A percentile compares a stretch with the other conserved stretches of the same genome.
Conservation (phyloP, 192 early-diverging fungal genomes). For the Coemansia umbellata region DNA sequence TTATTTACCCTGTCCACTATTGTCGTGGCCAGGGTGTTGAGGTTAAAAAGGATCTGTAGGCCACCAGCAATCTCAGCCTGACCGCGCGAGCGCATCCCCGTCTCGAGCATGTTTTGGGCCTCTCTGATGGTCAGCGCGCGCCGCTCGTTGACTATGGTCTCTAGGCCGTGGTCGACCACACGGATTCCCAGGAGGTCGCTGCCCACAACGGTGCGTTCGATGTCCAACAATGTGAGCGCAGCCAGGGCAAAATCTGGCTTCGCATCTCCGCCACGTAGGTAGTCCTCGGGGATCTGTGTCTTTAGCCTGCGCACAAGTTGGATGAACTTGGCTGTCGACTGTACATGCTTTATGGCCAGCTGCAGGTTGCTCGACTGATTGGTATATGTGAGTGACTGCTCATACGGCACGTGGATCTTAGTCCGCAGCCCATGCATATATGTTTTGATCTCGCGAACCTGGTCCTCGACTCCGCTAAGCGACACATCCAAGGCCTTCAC, state of each 20-base stretch:
- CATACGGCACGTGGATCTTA: constrained; percentile 32
- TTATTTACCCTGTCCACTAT: constrained; percentile 7
- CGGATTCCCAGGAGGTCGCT: constrained; percentile 15
- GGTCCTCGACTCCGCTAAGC: constrained; percentile 28
- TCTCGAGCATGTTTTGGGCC: constrained; percentile 17
- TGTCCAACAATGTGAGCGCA: constrained; percentile 37
- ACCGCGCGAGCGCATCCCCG: constrained; percentile 22
- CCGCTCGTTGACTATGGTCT: not conserved
- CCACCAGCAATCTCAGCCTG: constrained; percentile 26
- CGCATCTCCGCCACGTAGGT: not conserved
- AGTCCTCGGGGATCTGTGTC: constrained; percentile 11
- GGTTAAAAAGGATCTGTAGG: constrained; percentile 25
- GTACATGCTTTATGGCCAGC: constrained; percentile 11
- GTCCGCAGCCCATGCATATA: constrained; percentile 37
- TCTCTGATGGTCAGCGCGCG: constrained; percentile 4
- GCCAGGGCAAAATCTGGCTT: constrained; percentile 26
- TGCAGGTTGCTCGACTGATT: constrained; percentile 29
- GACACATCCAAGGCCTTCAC: constrained; percentile 20
- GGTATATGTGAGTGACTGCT: constrained; percentile 21
- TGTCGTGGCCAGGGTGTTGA: constrained; percentile 13
- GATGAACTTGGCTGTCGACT: constrained; percentile 18
- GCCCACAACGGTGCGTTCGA: constrained; percentile 10
- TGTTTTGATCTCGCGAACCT: constrained; percentile 33
- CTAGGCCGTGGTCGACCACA: constrained; percentile 20
- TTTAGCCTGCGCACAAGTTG: constrained; percentile 30